Conservation (phyloP, 2,329 filamentous ascomycete species). For the Penicillium polonicum region DNA sequence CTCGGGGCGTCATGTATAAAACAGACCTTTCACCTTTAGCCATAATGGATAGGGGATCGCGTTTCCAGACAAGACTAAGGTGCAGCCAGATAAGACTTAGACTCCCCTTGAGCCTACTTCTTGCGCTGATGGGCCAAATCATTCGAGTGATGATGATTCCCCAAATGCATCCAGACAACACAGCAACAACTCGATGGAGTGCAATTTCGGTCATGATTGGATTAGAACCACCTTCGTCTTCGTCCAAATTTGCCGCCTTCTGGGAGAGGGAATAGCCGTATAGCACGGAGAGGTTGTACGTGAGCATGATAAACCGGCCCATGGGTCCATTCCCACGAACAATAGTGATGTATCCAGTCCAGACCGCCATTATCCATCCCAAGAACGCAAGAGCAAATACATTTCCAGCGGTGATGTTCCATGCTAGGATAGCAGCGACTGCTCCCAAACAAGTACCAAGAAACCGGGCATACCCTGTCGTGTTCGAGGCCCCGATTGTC, state of each 20-base stretch:
- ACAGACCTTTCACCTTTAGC: slow-evolving; percentile 56
- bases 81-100: slow-evolving; percentile 88
- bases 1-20: slow-evolving; percentile 81
- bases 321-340: slow-evolving; percentile 81
- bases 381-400: slow-evolving; percentile 73
- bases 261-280: slow-evolving; percentile 90
- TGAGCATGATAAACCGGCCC: slow-evolving; percentile 88
- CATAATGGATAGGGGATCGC: slow-evolving; percentile 78
- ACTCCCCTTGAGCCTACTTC: slow-evolving; percentile 83
- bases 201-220: slow-evolving; percentile 87
- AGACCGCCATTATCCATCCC: slow-evolving; percentile 76
- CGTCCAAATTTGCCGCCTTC: slow-evolving; percentile 68
- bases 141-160: slow-evolving; percentile 84
- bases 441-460: slow-evolving; percentile 83
- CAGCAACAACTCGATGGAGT: slow-evolving; percentile 81
- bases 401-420: slow-evolving; percentile 74
- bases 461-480: slow-evolving; percentile 82
- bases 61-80: slow-evolving; percentile 94
- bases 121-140: slow-evolving; percentile 91
- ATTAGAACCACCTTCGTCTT: slow-evolving; percentile 78
- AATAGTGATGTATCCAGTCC: slow-evolving; percentile 87
- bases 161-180: slow-evolving; percentile 85
- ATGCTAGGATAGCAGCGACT: slow-evolving; percentile 69
- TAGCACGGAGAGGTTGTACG: slow-evolving; percentile 91
- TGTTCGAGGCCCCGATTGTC: slow-evolving; percentile 95